These are phyloP conservation scores for Xylaria sp. DNA, from an alignment of 2,329 filamentous ascomycete species.

Conservation along the genomic window DNA sequence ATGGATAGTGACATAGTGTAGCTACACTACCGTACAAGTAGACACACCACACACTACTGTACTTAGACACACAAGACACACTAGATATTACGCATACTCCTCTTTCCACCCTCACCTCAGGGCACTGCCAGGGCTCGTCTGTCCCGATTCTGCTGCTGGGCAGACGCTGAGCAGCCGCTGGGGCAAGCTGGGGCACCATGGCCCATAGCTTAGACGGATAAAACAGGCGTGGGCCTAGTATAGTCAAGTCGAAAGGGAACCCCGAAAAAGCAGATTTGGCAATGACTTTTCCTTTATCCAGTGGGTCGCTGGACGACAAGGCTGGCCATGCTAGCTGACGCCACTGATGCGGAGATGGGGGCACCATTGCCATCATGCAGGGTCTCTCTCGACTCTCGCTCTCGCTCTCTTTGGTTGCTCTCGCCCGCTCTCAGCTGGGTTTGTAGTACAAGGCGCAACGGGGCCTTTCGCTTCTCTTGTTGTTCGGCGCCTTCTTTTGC, in stretches of 20 bases:
- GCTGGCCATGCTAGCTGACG: conserved; percentile 38
- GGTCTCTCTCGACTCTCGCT: conserved; percentile 36
- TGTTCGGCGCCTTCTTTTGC: no score
- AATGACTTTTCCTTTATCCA: conserved; percentile 19
- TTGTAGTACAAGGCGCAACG: no score
- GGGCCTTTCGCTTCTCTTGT: no score
- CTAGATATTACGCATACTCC: background rate
- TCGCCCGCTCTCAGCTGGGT: no score
- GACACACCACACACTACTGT: no score
- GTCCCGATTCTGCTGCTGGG: background rate
- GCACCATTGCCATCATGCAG: conserved; percentile 42
- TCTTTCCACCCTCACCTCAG: background rate
- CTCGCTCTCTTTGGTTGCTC: conserved; percentile 5
- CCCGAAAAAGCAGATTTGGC: conserved; percentile 19
- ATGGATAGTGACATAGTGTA: no score
- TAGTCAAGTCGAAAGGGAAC: conserved; percentile 8
- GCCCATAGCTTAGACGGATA: background rate
- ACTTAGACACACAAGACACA: no score
- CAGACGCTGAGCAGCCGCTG: no score
- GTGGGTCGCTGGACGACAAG: conserved; percentile 24
- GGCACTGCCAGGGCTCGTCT: background rate
- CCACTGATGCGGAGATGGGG: conserved; percentile 45
- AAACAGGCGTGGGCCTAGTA: conserved; percentile 2
- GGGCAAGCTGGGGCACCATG: background rate
- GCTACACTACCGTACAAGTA: no score